Conservation (phyloP, 2,329 filamentous ascomycete species). For the Aspergillus melleus region DNA sequence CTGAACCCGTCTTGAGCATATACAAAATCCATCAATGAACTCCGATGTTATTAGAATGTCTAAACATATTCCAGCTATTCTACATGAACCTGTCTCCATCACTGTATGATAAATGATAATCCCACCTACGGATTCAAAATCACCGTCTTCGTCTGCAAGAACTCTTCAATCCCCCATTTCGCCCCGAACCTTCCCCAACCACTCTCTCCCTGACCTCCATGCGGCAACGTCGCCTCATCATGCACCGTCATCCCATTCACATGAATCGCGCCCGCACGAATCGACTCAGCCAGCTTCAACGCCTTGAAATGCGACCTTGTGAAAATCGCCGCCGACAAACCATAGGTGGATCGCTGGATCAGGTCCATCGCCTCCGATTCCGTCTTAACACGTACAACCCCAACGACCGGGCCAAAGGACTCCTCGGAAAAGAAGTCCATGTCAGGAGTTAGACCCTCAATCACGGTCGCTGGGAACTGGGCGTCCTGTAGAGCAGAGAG, state of each 20-base stretch:
- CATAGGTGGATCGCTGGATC: conserved; percentile 26
- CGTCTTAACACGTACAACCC: conserved; percentile 23
- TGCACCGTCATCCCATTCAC: conserved; percentile 28
- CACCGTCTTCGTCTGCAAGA: conserved; percentile 60
- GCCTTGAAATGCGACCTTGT: conserved; percentile 24
- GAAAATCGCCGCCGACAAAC: conserved; percentile 30
- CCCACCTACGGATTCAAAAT: conserved; percentile 45
- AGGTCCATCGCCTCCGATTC: conserved; percentile 24
- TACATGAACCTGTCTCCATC: no score
- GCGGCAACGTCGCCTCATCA: conserved; percentile 50
- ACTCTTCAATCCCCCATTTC: conserved; percentile 54
- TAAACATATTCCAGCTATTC: no score
- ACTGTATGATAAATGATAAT: no score
- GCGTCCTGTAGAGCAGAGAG: neutral
- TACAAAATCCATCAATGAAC: no score
- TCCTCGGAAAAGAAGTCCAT: conserved; percentile 27
- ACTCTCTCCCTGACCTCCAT: conserved; percentile 62
- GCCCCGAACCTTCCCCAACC: conserved; percentile 61
- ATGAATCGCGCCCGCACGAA: conserved; percentile 30
- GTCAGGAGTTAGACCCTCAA: conserved; percentile 7
- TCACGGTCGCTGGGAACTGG: conserved; percentile 5
- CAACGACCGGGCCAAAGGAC: conserved; percentile 29
- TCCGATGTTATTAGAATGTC: no score
- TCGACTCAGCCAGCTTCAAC: conserved; percentile 22
- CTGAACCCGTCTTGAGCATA: no score